Percentiles rank a stretch among this genome's conserved stretches.
phyloP scores from a whole-genome alignment of 495 filamentous ascomycete genomes.

The Chaetomium cochliodes region DNA sequence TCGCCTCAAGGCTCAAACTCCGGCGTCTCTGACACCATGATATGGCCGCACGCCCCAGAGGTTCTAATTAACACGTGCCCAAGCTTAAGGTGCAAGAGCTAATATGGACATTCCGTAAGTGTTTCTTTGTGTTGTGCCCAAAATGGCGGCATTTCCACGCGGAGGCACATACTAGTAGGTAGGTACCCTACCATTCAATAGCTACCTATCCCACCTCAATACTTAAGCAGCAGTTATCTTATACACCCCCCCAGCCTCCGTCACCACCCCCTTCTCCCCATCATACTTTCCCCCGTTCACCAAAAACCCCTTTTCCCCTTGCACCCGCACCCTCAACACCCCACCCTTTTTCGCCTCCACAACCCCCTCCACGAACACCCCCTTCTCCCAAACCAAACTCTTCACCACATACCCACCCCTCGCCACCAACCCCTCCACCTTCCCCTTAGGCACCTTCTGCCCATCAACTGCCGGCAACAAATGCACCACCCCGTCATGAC shows the following conservation, averaged over 20 bases:
- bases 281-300: background rate
- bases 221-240: background rate
- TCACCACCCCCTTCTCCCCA: background rate
- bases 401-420: background rate
- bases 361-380: background rate
- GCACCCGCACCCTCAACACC: constrained; percentile 7
- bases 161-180: too few species aligned
- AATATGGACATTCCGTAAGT: too few species aligned
- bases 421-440: background rate
- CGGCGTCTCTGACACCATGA: too few species aligned
- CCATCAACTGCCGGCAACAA: background rate
- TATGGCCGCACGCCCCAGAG: too few species aligned
- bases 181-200: too few species aligned
- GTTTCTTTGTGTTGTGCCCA: too few species aligned
- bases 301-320: background rate
- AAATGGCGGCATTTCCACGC: too few species aligned
- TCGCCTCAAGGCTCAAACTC: too few species aligned
- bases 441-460: background rate
- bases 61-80: too few species aligned
- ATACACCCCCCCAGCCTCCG: background rate
- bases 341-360: background rate
- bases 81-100: too few species aligned
- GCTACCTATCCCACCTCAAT: background rate
- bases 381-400: background rate
- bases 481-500: background rate